Evolutionary conservation across 2,329 filamentous ascomycete genomes (phyloP).

Genomic region (Tolypocladium cylindrosporum): DNA sequence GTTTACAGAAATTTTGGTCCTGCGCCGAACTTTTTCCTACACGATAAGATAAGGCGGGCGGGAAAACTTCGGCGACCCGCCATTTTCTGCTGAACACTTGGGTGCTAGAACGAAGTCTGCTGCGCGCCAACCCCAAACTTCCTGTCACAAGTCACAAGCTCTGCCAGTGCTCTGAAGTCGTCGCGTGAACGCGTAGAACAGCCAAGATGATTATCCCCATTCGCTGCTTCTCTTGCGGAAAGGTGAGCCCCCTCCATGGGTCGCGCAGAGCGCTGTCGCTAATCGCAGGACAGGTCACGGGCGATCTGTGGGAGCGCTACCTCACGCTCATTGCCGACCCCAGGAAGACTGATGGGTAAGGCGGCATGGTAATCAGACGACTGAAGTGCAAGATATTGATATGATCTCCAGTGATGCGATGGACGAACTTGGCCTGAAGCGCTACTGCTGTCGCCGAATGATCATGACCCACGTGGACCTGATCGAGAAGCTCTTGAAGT

Average conservation of each 20-base stretch:
- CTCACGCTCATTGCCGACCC: slow-evolving; percentile 73
- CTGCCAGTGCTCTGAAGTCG: background rate
- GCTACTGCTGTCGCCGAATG: slow-evolving; percentile 99
- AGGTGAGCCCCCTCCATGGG: slow-evolving; percentile 49
- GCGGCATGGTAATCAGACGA: background rate
- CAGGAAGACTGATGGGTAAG: slow-evolving; percentile 59
- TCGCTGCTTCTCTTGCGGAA: slow-evolving; percentile 97
- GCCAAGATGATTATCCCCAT: slow-evolving; percentile 93
- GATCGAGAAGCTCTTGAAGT: slow-evolving; percentile 97
- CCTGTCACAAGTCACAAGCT: background rate
- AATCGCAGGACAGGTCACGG: slow-evolving; percentile 62
- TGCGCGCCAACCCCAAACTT: background rate
- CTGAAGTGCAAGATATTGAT: background rate
- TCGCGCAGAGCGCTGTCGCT: slow-evolving; percentile 13
- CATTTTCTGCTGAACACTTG: slow-evolving; percentile 9
- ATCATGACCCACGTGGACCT: slow-evolving; percentile 99
- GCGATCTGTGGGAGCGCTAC: slow-evolving; percentile 96
- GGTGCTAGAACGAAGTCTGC: background rate
- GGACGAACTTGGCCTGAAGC: slow-evolving; percentile 84
- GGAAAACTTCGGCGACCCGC: slow-evolving; percentile 19
- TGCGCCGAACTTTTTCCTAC: slow-evolving; percentile 27
- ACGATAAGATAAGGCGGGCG: slow-evolving; percentile 29
- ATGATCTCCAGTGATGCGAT: slow-evolving; percentile 68
- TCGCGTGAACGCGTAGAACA: background rate
- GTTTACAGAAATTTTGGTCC: slow-evolving; percentile 27